Conservation (phyloP, 1,139 yeast genomes). For the Torulaspora pretoriensis region DNA sequence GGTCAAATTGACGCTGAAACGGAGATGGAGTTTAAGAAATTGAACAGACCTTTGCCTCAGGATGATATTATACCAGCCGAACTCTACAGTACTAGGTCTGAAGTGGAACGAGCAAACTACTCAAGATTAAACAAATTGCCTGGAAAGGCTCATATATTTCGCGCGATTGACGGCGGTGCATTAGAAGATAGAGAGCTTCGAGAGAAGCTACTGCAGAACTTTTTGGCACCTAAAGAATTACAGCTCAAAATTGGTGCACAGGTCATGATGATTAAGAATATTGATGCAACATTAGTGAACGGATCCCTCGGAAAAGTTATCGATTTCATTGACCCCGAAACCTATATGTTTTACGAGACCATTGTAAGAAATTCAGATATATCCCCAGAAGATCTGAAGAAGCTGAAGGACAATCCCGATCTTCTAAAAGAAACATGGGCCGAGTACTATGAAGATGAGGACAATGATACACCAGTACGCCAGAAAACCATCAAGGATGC, state of each 20-base stretch:
- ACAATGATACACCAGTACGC: conserved; percentile 18
- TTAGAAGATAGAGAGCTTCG: conserved; percentile 45
- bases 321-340: conserved; percentile 63
- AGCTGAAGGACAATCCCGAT: conserved; percentile 20
- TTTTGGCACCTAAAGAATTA: conserved; percentile 65
- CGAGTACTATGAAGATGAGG: conserved; percentile 25
- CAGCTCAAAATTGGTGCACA: conserved; percentile 78
- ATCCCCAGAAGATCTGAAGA: conserved; percentile 19
- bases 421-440: conserved; percentile 20
- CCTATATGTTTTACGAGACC: conserved; percentile 41
- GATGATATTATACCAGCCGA: conserved; percentile 81
- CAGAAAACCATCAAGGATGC: conserved; percentile 25
- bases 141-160: conserved; percentile 47
- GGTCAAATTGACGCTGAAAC: conserved; percentile 62
- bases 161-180: conserved; percentile 61
- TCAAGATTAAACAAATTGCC: conserved; percentile 49
- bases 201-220: conserved; percentile 49
- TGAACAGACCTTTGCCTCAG: conserved; percentile 53
- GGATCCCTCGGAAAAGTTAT: conserved; percentile 87
- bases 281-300: conserved; percentile 82
- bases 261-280: conserved; percentile 92
- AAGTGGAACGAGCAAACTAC: conserved; percentile 77
- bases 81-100: conserved; percentile 73
- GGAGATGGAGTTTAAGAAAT: conserved; percentile 48
- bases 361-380: conserved; percentile 19